Evolutionary conservation across 2,329 filamentous ascomycete species (phyloP).

Genomic region (Aspergillus floridensis): DNA sequence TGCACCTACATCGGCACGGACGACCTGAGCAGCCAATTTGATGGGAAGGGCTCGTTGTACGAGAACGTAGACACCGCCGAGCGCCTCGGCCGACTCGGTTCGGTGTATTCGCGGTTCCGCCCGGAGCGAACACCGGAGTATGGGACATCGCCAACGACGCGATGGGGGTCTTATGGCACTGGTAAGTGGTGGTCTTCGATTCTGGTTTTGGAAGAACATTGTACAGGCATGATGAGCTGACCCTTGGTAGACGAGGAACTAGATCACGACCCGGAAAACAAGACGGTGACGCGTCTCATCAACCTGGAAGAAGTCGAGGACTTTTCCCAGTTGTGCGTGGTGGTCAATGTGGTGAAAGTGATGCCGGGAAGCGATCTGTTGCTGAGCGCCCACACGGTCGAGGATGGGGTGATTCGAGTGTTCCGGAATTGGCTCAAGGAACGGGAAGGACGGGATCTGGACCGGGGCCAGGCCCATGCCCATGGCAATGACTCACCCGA

Average conservation of each 20-base stretch:
- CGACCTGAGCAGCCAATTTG: conserved; percentile 50
- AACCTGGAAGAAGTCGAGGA: conserved; percentile 67
- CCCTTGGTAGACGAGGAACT: conserved; percentile 6
- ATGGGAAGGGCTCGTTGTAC: conserved; percentile 38
- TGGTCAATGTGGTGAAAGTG: conserved; percentile 66
- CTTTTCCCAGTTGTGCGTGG: conserved; percentile 71
- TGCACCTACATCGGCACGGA: conserved; percentile 67
- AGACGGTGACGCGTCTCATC: conserved; percentile 57
- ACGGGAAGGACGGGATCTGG: conserved; percentile 24
- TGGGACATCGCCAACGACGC: background rate
- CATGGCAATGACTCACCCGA: conserved; percentile 9
- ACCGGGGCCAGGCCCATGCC: background rate
- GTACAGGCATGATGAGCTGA: background rate
- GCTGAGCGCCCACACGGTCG: conserved; percentile 62
- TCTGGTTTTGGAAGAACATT: too few relatives aligned
- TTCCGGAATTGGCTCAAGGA: conserved; percentile 69
- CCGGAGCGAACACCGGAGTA: conserved; percentile 59
- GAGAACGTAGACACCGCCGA: conserved; percentile 30
- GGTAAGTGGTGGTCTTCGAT: conserved; percentile 10
- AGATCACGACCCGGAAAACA: background rate
- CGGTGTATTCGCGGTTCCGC: conserved; percentile 68
- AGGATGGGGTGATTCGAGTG: conserved; percentile 66
- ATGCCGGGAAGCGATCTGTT: conserved; percentile 62
- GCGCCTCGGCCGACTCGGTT: conserved; percentile 49
- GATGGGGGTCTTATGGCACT: conserved; percentile 8